Percentiles rank a stretch among this genome's conserved stretches.
phyloP scores from a whole-genome alignment of 306 rosid species.

The Gleditsia sinensis region DNA sequence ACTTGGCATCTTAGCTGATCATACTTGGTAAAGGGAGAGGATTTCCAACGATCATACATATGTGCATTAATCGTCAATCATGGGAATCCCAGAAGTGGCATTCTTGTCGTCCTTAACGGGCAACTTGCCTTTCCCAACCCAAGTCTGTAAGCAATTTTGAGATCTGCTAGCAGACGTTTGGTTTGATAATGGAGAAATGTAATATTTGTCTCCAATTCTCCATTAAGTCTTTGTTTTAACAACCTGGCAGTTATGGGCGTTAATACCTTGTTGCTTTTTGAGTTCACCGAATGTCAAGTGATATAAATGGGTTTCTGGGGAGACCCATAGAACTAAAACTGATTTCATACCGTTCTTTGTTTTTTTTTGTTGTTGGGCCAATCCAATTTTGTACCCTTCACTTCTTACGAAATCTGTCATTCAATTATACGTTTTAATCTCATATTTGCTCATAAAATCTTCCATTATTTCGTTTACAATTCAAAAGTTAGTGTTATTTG shows the following conservation, averaged over 20 bases:
- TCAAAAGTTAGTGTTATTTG: too few relatives aligned
- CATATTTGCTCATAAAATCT: too few relatives aligned
- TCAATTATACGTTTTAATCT: too few relatives aligned
- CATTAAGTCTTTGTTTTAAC: background rate
- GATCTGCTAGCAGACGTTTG: constrained; percentile 4
- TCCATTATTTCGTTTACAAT: too few relatives aligned
- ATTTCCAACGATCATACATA: background rate
- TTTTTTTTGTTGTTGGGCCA: too few relatives aligned
- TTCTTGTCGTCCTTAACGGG: background rate
- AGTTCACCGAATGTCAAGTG: too few relatives aligned
- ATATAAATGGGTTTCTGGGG: too few relatives aligned
- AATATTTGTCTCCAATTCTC: constrained; percentile 13
- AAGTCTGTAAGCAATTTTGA: constrained; percentile 34
- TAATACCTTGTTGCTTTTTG: background rate
- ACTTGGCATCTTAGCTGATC: background rate
- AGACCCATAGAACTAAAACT: too few relatives aligned
- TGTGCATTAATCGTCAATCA: background rate
- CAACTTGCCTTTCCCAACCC: background rate
- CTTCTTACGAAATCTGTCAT: too few relatives aligned
- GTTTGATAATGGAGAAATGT: background rate
- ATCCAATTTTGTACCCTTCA: too few relatives aligned
- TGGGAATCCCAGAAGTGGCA: background rate
- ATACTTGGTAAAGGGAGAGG: background rate
- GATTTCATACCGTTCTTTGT: too few relatives aligned
- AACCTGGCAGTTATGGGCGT: background rate